Percentiles rank a stretch among this genome's conserved stretches.
Evolutionary conservation across 768 basidiomycete genomes (phyloP).

Genomic region (Rhizopogon rudus): DNA sequence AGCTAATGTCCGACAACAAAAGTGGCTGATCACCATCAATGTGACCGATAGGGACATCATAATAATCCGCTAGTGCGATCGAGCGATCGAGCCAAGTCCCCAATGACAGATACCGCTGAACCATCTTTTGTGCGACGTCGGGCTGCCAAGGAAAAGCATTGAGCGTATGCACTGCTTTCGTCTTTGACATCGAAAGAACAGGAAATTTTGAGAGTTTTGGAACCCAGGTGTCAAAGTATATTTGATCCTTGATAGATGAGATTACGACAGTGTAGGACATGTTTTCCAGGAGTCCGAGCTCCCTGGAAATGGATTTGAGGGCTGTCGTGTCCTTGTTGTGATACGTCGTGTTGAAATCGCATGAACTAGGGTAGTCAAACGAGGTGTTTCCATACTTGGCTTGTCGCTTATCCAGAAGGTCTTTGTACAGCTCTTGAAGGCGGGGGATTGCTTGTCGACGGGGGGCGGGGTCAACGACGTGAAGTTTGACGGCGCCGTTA

Average conservation of each 20-base stretch:
- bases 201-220: conserved; percentile 82
- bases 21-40: conserved; percentile 87
- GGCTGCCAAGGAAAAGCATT: conserved; percentile 89
- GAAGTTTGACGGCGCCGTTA: conserved; percentile 62
- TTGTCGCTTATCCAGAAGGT: conserved; percentile 50
- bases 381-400: conserved; percentile 37
- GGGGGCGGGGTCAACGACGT: conserved; percentile 88
- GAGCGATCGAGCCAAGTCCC: conserved; percentile 79
- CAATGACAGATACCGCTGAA: conserved; percentile 73
- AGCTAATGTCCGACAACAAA: conserved; percentile 84
- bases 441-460: conserved; percentile 77
- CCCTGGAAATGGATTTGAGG: conserved; percentile 81
- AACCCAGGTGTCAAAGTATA: conserved; percentile 72
- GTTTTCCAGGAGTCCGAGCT: conserved; percentile 71
- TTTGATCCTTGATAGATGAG: conserved; percentile 80
- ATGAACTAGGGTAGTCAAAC: conserved; percentile 58
- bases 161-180: conserved; percentile 65
- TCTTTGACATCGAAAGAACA: conserved; percentile 79
- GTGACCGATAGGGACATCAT: conserved; percentile 91
- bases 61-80: conserved; percentile 80
- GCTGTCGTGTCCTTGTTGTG: conserved; percentile 77
- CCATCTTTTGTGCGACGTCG: conserved; percentile 77
- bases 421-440: conserved; percentile 69
- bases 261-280: conserved; percentile 73
- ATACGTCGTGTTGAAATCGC: conserved; percentile 66